Evolutionary conservation across 1,139 yeast species (phyloP).

Genomic region (Lodderomyces theae): DNA sequence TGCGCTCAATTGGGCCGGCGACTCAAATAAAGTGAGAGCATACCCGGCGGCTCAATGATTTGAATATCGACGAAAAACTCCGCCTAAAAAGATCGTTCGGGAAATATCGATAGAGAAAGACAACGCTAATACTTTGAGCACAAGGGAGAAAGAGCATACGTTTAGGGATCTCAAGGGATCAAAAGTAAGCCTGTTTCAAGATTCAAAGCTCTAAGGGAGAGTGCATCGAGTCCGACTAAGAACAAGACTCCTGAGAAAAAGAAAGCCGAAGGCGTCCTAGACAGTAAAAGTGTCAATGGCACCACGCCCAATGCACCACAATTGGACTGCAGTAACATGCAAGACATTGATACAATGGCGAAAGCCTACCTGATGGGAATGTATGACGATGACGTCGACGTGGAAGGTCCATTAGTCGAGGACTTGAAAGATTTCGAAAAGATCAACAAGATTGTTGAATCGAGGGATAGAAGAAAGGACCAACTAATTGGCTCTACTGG

Average conservation of each 20-base stretch:
- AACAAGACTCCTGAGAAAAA: too few relatives aligned
- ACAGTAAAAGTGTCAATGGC: not conserved
- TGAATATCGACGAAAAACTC: too few relatives aligned
- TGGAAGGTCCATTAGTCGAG: conserved; percentile 58
- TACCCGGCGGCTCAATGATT: too few relatives aligned
- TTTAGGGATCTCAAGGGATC: not conserved
- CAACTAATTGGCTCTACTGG: too few relatives aligned
- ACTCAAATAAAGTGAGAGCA: too few relatives aligned
- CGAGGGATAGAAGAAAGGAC: conserved; percentile 16
- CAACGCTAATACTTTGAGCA: too few relatives aligned
- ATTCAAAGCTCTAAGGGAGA: conserved; percentile 21
- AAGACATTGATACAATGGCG: conserved; percentile 51
- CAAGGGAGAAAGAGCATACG: too few relatives aligned
- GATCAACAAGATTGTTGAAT: conserved; percentile 49
- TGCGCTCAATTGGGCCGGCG: too few relatives aligned
- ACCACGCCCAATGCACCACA: conserved; percentile 20
- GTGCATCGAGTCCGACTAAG: too few relatives aligned
- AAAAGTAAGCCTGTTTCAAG: conserved; percentile 18
- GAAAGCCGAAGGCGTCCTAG: not conserved
- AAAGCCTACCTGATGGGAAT: conserved; percentile 56
- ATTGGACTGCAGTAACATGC: conserved; percentile 40
- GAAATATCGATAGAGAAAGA: too few relatives aligned
- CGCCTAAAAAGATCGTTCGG: too few relatives aligned
- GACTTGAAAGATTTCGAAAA: conserved; percentile 54
- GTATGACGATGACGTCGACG: conserved; percentile 54